Evolutionary conservation across 2,329 filamentous ascomycete genomes (phyloP), one percentile per base, ranked within the genome.

Genomic region (Neonectria coccinea): DNA sequence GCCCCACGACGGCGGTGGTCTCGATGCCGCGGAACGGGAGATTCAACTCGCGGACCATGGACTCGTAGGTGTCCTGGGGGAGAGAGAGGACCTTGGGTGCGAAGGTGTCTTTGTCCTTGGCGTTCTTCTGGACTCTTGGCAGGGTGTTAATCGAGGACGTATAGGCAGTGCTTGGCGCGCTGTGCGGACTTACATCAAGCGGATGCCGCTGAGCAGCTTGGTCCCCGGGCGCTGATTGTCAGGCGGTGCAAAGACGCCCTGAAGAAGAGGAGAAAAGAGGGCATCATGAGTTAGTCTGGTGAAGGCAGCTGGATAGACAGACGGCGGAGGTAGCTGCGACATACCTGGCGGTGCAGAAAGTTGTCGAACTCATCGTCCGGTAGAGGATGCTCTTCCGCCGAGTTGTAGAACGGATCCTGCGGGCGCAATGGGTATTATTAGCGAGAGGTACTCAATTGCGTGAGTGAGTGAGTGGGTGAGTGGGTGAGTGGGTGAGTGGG

Each of bases 11-110:
- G 60, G 84, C 84, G 20, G 82, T 85, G 18, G 85, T 84, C 75
- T 90, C 88, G 66, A 90, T 86, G 36, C 81, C 85, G 9, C 86
- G 81, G 70, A 82, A 84, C 1, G 88, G 87, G 47, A 90, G 79
- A 64, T 78, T 81, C 76, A 89, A 73, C 16, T 76, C 78, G 66
- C 82, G 80, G 20, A 89, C 83, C 88, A 90, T 89, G 52, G 78
- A 78, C 67, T 81, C 81, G 68, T 90, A 90, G 33, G 78, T 73
- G 5, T 79, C 72, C n/a, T 80, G 81, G 1, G 79, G 77, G 31
- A 90, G 74, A 20, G 86, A 88, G 62, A 90, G 83, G 66, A 85
- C 79, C 65, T 83, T 79, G 16, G 86, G 82, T 22, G 81, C 78
- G 68, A 90, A 90, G 0, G 88, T 90, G 53, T 90, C 84, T 14